Conservation (phyloP, 2,329 filamentous ascomycete genomes). For the Paecilomyces fulvus region DNA sequence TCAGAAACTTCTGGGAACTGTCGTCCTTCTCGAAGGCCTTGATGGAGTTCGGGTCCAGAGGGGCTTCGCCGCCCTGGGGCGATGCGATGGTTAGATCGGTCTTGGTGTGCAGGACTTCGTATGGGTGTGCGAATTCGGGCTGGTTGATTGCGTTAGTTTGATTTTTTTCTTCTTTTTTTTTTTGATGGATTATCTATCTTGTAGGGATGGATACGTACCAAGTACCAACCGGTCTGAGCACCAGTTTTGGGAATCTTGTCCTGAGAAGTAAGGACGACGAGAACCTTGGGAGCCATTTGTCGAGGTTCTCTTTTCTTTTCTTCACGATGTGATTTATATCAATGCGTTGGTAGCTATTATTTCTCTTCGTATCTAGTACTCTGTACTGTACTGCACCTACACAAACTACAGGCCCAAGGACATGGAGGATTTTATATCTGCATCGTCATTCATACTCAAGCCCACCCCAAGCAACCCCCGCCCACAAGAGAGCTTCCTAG, state of each 20-base stretch:
- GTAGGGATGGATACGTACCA: slow-evolving; percentile 45
- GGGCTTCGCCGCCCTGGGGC: slow-evolving; percentile 53
- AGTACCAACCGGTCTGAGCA: slow-evolving; percentile 60
- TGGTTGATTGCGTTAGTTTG: slow-evolving; percentile 8
- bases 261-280: slow-evolving; percentile 63
- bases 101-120: slow-evolving; percentile 49
- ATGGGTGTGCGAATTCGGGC: slow-evolving; percentile 57
- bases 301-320: too few species aligned
- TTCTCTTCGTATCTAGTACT: background rate
- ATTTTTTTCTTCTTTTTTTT: too few species aligned
- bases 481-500: too few species aligned
- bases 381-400: too few species aligned
- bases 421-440: too few species aligned
- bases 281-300: slow-evolving; percentile 46
- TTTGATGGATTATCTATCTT: background rate
- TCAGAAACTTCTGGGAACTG: slow-evolving; percentile 46
- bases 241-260: slow-evolving; percentile 34
- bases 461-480: too few species aligned
- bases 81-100: slow-evolving; percentile 52
- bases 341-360: background rate
- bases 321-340: background rate
- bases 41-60: slow-evolving; percentile 52
- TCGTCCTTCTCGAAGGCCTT: slow-evolving; percentile 48
- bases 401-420: too few species aligned
- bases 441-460: too few species aligned